A percentile compares a stretch with the other conserved stretches of the same genome.
phyloP scores from a whole-genome alignment of 768 basidiomycete species.

The Stropharia rugosoannulata region DNA sequence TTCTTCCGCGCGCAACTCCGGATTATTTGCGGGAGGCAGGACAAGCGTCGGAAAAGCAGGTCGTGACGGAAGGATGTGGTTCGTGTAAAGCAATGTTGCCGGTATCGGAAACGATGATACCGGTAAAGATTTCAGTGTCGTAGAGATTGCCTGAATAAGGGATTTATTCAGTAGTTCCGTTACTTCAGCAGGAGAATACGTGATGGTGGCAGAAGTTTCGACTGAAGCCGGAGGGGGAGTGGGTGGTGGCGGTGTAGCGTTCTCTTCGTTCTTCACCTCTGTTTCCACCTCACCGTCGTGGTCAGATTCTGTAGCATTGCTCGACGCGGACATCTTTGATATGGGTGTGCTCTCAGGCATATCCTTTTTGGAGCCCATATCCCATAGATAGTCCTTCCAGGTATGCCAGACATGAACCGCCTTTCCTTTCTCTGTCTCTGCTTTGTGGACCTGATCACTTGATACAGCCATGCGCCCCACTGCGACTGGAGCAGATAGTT shows the following conservation, averaged over 20 bases:
- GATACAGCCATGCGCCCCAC: conserved; percentile 71
- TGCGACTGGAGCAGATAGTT: conserved; percentile 61
- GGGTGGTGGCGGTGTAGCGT: conserved; percentile 11
- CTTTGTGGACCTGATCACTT: conserved; percentile 41
- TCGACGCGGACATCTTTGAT: conserved; percentile 5
- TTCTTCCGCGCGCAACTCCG: conserved; percentile 5
- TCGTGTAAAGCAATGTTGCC: conserved; percentile 73
- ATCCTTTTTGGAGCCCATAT: conserved; percentile 64
- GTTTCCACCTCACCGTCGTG: neutral
- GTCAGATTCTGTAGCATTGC: neutral
- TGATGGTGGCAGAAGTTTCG: conserved; percentile 4
- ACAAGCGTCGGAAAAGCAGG: conserved; percentile 59
- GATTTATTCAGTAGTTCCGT: conserved; percentile 56
- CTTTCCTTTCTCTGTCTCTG: conserved; percentile 64
- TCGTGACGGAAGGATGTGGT: conserved; percentile 76
- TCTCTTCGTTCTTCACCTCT: neutral
- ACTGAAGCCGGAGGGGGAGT: conserved; percentile 6
- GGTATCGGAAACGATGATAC: conserved; percentile 69
- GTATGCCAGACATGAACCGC: conserved; percentile 72
- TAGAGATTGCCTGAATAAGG: conserved; percentile 65
- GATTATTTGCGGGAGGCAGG: conserved; percentile 24
- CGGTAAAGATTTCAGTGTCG: conserved; percentile 45
- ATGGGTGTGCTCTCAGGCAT: conserved; percentile 44
- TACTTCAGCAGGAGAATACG: conserved; percentile 45
- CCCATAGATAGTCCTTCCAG: conserved; percentile 78